Evolutionary conservation across 179 eudicot genomes (phyloP), one percentile per base, ranked within the genome.

Genomic region (Carnegiea gigantea): DNA sequence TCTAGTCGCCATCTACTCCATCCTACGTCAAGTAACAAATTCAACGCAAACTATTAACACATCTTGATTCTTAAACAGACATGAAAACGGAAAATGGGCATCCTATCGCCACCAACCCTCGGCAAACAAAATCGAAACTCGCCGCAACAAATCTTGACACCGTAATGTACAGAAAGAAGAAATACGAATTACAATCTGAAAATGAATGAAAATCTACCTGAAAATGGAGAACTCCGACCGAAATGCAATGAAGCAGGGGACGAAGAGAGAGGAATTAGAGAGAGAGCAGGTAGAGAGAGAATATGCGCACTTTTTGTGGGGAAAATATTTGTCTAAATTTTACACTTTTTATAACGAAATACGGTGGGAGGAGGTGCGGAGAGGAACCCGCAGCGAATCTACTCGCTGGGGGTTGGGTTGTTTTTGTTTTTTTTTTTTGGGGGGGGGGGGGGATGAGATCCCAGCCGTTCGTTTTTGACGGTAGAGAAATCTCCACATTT

Each of bases 301-400:
- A 46, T 43, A 44, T 5, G 77, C 77, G 72, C 72, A 26, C 38
- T 67, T 67, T 62, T 75, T 17, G 40, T 24, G 40, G 75, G 13
- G 72, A 14, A 67, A 67, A 67, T 67, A 67, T 67, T 26, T 72
- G 75, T 49, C 62, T 23, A 48, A 75, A 75, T 23, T 13, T 26
- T 3, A 3, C 6, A 3, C 14, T 0, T 49, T 73, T 75, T 48
- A 75, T 75, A 67, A 57, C 1, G 17, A 1, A 62, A 62, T 24
- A 73, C 49, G 54, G 49, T 40, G 38, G 5, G 7, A 65, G 20
- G 3, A 51, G 30, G 77, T 73, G 44, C 77, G 36, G 77, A 51
- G 0, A 51, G 57, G 57, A 43, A 73, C 57, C 51, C 9, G 26
- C 57, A 73, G 24, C 57, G 77, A 73, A 73, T 73, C 77, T 73